These are phyloP conservation scores for Powellomyces hirtus DNA, from an alignment of 192 early-diverging fungal species.

Conservation along the genomic window DNA sequence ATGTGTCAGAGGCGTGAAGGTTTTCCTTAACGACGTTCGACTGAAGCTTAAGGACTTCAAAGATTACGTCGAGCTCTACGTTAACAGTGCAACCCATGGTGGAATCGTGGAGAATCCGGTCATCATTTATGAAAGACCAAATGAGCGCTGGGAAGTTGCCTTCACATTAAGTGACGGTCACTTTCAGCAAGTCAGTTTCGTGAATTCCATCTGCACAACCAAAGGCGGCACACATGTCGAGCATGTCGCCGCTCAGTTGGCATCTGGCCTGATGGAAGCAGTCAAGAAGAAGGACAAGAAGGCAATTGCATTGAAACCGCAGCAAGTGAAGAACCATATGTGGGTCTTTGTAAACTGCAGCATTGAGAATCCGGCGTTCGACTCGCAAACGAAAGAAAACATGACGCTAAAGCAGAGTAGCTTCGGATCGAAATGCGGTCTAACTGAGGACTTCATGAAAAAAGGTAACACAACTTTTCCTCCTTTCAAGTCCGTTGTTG, in stretches of 20 bases:
- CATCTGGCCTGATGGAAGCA: conserved; percentile 61
- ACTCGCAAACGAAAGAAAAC: conserved; percentile 96
- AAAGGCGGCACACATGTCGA: conserved; percentile 92
- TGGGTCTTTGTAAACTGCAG: conserved; percentile 91
- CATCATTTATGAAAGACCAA: conserved; percentile 70
- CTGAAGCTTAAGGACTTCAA: conserved; percentile 88
- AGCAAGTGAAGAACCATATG: conserved; percentile 86
- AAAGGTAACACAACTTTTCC: conserved; percentile 55
- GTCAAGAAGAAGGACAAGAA: conserved; percentile 75
- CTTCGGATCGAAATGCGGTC: conserved; percentile 79
- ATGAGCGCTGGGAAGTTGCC: conserved; percentile 90
- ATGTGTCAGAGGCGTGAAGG: conserved; percentile 76
- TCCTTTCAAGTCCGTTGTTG: neutral
- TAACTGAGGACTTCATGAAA: conserved; percentile 78
- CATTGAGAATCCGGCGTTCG: conserved; percentile 93
- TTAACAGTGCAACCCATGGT: conserved; percentile 19
- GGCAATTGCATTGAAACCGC: conserved; percentile 67
- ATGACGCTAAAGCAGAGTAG: conserved; percentile 73
- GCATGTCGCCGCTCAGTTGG: conserved; percentile 78
- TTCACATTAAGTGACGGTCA: conserved; percentile 92
- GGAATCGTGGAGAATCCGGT: conserved; percentile 24
- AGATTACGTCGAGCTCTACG: conserved; percentile 83
- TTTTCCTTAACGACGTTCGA: conserved; percentile 77
- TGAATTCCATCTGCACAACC: conserved; percentile 92
- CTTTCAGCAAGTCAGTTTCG: conserved; percentile 95